Percentiles rank a stretch among this genome's conserved stretches.
These are phyloP conservation scores for Erythrophleum fordii DNA, from an alignment of 306 rosid species.

Conservation along the genomic window DNA sequence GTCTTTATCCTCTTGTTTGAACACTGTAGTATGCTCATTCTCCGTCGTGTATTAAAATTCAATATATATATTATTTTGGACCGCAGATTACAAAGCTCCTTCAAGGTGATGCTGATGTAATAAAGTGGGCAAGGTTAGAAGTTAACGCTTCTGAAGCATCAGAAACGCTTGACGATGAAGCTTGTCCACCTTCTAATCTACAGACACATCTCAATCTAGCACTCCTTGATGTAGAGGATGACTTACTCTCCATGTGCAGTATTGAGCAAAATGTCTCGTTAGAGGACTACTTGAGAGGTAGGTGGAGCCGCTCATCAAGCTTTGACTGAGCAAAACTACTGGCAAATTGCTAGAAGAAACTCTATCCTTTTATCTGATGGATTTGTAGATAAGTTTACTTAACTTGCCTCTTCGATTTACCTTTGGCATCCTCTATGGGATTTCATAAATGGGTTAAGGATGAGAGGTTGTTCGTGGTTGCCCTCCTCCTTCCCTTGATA, in stretches of 20 bases:
- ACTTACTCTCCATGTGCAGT: constrained; percentile 88
- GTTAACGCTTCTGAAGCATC: constrained; percentile 52
- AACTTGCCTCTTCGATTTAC: constrained; percentile 31
- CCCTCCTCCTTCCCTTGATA: constrained; percentile 86
- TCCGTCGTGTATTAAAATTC: constrained; percentile 4
- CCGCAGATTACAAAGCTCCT: constrained; percentile 83
- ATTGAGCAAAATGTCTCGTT: constrained; percentile 73
- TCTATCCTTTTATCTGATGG: constrained; percentile 39
- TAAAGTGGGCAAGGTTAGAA: constrained; percentile 86
- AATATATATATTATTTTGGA: constrained; percentile 29
- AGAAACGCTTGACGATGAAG: constrained; percentile 61
- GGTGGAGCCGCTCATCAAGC: constrained; percentile 96
- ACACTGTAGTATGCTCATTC: constrained; percentile 20
- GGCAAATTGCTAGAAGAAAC: constrained; percentile 35
- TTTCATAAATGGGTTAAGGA: constrained; percentile 64
- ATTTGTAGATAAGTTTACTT: constrained; percentile 53
- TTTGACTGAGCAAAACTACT: constrained; percentile 64
- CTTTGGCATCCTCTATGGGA: constrained; percentile 27
- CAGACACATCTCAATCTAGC: constrained; percentile 92
- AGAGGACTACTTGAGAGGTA: constrained; percentile 84
- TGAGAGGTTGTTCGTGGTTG: constrained; percentile 91
- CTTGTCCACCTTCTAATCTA: constrained; percentile 67
- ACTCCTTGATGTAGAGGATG: constrained; percentile 90
- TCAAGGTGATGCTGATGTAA: constrained; percentile 70
- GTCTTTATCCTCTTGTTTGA: constrained; percentile 38